Base-by-base conservation (phyloP, 2,329 filamentous ascomycete species). In the Fusarium tanahbumbuense region DNA sequence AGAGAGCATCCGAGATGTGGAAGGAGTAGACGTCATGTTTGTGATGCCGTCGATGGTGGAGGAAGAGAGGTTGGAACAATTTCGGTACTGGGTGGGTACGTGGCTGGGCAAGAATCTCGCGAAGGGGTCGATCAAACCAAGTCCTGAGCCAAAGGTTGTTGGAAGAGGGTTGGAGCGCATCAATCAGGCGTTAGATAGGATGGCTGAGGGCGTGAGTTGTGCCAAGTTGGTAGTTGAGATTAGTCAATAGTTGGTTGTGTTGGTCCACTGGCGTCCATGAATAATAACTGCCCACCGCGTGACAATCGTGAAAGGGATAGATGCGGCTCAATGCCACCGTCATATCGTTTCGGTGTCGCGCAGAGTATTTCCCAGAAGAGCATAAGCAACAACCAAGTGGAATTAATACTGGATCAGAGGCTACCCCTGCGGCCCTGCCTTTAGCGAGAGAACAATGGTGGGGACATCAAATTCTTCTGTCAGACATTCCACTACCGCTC, bases 201-300 rank as follows among this genome's bases (percentile, higher is more conserved):
- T 84, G 16, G 60, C 64, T 2, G 56, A 30, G n/a, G 82, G 83
- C 0, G 81, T 84, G 15, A 84, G 81, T 46, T 83, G 82, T 64
- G 76, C 71, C 0, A 84, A 84, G 73, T 75, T 84, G 58, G 76
- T 84, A 40, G 70, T 83, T 50, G 78, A 84, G 59, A 32, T 83
- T 73, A 65, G 61, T 1, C 74, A 79, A 50, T 82, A 34, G 75
- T 34, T 8, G 2, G 8, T 6, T 3, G 16, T 18, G 8, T 6
- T 18, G 32, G 15, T 4, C 30, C 30, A 16, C 30, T 34, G 32
- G 32, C 15, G 15, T 34, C 32, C 32, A 18, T 34, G 8, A 22
- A 22, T 8, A 18, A 30, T 13, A 30, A 30, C 28, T 34, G 2
- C 1, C 7, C 32, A 18, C 4, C 4, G 15, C 2, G 32, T 34